Conservation (phyloP, 2,329 filamentous ascomycete genomes). For the Fusarium pseudonygamai region DNA sequence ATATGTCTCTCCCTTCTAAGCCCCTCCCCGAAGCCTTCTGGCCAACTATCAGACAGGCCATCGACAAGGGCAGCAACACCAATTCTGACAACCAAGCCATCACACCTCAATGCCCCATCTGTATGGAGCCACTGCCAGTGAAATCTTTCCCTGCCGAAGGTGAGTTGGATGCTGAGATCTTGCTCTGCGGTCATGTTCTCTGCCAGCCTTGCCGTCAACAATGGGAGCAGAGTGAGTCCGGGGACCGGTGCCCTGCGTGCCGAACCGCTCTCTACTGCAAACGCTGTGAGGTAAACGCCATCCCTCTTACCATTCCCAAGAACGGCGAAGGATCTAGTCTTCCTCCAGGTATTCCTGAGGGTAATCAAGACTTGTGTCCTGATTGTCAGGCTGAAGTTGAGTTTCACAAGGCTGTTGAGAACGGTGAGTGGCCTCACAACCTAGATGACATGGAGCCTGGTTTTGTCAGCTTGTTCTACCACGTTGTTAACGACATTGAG, state of each 20-base stretch:
- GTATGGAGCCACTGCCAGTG: conserved; percentile 14
- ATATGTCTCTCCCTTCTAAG: background rate
- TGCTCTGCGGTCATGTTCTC: conserved; percentile 39
- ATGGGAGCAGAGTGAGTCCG: background rate
- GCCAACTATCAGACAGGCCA: conserved; percentile 15
- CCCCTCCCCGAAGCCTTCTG: background rate
- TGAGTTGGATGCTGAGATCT: background rate
- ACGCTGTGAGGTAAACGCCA: background rate
- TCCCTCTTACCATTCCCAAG: background rate
- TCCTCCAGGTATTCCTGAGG: background rate
- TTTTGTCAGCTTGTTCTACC: conserved; percentile 30
- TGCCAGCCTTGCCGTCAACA: conserved; percentile 23
- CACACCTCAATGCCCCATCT: conserved; percentile 29
- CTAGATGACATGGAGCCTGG: conserved; percentile 12
- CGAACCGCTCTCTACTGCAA: background rate
- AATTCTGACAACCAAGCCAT: background rate
- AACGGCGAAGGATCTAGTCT: background rate
- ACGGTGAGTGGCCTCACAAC: conserved; percentile 9
- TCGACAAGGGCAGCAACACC: background rate
- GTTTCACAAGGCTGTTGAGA: conserved; percentile 1
- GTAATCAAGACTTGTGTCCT: background rate
- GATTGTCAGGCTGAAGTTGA: conserved; percentile 13
- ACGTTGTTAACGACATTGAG: conserved; percentile 14
- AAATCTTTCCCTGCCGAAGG: background rate
- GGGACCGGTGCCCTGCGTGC: conserved; percentile 26